Evolutionary conservation across 2,329 filamentous ascomycete species (phyloP).

Genomic region (Calonectria fujianensis): DNA sequence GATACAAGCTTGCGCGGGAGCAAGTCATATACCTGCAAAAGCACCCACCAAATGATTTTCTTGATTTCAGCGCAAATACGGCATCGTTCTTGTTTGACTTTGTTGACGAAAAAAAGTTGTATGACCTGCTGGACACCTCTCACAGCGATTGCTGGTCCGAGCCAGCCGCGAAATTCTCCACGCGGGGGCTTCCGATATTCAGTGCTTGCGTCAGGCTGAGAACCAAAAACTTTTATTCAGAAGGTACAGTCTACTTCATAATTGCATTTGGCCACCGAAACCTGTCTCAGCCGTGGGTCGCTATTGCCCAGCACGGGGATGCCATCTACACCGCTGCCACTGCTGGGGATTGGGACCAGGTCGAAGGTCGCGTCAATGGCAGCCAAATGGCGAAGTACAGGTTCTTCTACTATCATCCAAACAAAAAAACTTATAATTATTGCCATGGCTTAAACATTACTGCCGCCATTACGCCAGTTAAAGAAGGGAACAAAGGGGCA

Average conservation of each 20-base stretch:
- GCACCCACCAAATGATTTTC: neutral
- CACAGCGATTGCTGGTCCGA: neutral
- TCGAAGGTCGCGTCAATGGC: neutral
- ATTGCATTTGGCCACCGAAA: neutral
- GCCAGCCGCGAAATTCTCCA: neutral
- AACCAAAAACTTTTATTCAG: neutral
- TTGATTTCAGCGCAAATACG: neutral
- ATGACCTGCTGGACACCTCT: neutral
- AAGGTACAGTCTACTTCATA: neutral
- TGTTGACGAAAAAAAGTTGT: neutral
- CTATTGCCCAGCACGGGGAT: neutral
- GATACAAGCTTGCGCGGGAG: neutral
- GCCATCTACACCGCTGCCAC: neutral
- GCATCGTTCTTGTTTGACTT: neutral
- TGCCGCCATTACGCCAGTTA: neutral
- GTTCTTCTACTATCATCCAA: neutral
- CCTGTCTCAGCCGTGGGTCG: neutral
- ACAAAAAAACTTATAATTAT: neutral
- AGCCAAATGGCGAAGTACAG: neutral
- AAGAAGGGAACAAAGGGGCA: neutral
- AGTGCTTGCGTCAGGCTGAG: neutral
- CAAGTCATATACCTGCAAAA: slow-evolving; percentile 7
- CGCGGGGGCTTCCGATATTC: neutral
- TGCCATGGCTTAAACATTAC: neutral
- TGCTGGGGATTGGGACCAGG: neutral